Evolutionary conservation across 2,329 filamentous ascomycete species (phyloP).

Genomic region (Dothistroma septosporum): DNA sequence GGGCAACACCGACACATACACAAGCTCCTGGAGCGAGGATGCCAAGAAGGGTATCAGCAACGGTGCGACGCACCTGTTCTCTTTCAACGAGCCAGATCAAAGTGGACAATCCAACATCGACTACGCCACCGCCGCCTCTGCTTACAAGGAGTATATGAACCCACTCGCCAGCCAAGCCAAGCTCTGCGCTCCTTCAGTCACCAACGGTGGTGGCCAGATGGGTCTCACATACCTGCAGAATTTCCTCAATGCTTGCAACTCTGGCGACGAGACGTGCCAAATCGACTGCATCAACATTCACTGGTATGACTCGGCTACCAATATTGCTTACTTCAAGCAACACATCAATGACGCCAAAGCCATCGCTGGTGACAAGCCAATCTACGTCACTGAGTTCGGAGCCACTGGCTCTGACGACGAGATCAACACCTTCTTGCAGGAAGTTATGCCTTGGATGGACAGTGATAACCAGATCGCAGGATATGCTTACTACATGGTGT

Average conservation of each 20-base stretch:
- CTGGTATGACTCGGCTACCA: slow-evolving; percentile 56
- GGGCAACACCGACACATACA: slow-evolving; percentile 45
- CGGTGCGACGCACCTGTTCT: slow-evolving; percentile 57
- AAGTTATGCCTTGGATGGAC: slow-evolving; percentile 48
- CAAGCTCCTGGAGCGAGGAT: slow-evolving; percentile 48
- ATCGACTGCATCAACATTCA: slow-evolving; percentile 61
- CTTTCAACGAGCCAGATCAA: slow-evolving; percentile 70
- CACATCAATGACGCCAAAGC: slow-evolving; percentile 48
- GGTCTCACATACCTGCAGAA: slow-evolving; percentile 55
- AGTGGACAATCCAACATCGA: slow-evolving; percentile 56
- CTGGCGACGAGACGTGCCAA: slow-evolving; percentile 11
- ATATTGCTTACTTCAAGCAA: slow-evolving; percentile 50
- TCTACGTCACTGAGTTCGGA: slow-evolving; percentile 65
- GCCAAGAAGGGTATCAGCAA: slow-evolving; percentile 50
- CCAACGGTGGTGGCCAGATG: slow-evolving; percentile 50
- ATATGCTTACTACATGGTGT: slow-evolving; percentile 39
- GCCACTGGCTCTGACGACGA: slow-evolving; percentile 46
- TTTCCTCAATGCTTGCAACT: slow-evolving; percentile 52
- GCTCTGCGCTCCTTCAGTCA: slow-evolving; percentile 59
- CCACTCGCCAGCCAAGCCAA: slow-evolving; percentile 51
- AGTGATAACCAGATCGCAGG: slow-evolving; percentile 37
- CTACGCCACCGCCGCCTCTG: slow-evolving; percentile 49
- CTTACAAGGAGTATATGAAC: slow-evolving; percentile 55
- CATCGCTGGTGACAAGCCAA: slow-evolving; percentile 35
- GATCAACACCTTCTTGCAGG: slow-evolving; percentile 47